phyloP scores from a whole-genome alignment of 352 stramenopile genomes.

The Phytophthora gonapodyides region DNA sequence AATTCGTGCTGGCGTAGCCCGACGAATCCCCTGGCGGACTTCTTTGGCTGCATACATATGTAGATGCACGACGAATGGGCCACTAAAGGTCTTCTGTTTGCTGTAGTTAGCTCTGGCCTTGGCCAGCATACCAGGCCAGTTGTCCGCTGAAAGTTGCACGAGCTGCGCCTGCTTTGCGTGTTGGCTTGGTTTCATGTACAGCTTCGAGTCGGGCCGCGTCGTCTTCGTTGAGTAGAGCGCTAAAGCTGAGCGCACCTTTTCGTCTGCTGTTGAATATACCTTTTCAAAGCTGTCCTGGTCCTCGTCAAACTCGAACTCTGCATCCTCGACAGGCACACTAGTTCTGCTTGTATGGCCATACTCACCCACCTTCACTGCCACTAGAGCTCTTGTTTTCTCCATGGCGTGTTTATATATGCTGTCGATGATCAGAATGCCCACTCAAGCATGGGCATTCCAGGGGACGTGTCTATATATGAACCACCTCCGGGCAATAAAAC shows the following conservation, averaged over 20 bases:
- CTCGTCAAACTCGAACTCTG: constrained; percentile 13
- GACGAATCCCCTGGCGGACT: constrained; percentile 1
- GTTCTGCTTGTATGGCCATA: constrained; percentile 11
- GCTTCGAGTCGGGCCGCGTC: constrained; percentile 4
- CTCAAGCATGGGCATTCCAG: constrained; percentile 6
- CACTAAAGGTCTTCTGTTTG: constrained; percentile 11
- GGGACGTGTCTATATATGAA: no score
- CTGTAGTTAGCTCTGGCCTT: constrained; percentile 1
- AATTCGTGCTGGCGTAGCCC: constrained; percentile 6
- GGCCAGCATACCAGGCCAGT: background rate
- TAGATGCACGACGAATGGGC: constrained; percentile 4
- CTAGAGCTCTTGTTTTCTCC: constrained; percentile 8
- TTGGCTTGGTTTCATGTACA: constrained; percentile 14
- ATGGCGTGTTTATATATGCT: constrained; percentile 24
- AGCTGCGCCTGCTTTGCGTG: constrained; percentile 5
- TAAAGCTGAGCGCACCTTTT: constrained; percentile 4
- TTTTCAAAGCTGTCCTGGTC: constrained; percentile 11
- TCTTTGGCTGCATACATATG: constrained; percentile 13
- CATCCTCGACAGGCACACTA: background rate
- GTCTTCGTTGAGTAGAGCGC: constrained; percentile 9
- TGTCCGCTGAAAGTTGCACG: constrained; percentile 1
- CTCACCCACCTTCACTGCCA: constrained; percentile 2
- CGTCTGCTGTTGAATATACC: constrained; percentile 1
- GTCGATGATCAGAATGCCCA: constrained; percentile 8
- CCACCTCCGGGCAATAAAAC: no score